A percentile compares a stretch with the other conserved stretches of the same genome.
phyloP scores from a whole-genome alignment of 108 stramenopile species.

The Discostella stelligeroides region DNA sequence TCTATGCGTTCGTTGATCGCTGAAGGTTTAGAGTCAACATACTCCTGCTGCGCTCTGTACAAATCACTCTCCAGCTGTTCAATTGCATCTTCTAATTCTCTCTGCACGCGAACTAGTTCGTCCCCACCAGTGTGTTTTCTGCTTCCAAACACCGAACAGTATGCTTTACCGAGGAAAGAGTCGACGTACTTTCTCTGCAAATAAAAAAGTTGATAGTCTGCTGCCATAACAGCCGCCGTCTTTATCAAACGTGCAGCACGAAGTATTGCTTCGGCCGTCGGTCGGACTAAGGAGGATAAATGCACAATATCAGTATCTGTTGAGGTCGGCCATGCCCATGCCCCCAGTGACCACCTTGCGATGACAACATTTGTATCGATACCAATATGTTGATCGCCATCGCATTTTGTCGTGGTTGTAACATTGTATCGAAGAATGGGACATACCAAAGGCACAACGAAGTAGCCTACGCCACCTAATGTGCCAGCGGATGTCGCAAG shows the following conservation, averaged over 20 bases:
- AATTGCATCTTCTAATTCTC: slow-evolving; percentile 51
- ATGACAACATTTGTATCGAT: not conserved
- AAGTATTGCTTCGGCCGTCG: slow-evolving; percentile 66
- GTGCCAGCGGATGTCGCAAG: not conserved
- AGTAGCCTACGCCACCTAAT: not conserved
- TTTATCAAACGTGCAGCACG: slow-evolving; percentile 58
- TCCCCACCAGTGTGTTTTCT: slow-evolving; percentile 4
- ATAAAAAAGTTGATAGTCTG: slow-evolving; percentile 63
- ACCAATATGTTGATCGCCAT: not conserved
- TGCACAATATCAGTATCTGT: slow-evolving; percentile 6
- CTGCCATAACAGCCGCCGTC: slow-evolving; percentile 60
- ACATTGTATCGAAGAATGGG: not conserved
- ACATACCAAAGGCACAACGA: not conserved
- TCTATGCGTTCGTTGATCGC: not conserved
- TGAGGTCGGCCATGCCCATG: no score
- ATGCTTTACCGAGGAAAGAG: slow-evolving; percentile 5
- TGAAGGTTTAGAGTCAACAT: slow-evolving; percentile 31
- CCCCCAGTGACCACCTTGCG: not conserved
- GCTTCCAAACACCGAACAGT: not conserved
- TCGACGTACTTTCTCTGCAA: slow-evolving; percentile 23
- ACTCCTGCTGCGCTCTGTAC: slow-evolving; percentile 64
- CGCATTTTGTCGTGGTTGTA: not conserved
- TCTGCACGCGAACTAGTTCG: slow-evolving; percentile 24
- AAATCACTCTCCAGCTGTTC: slow-evolving; percentile 46
- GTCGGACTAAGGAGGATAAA: slow-evolving; percentile 38